Percentiles rank a stretch among this genome's conserved stretches.
phyloP scores from a whole-genome alignment of 768 basidiomycete genomes.

The Candolleomyces eurysporus region DNA sequence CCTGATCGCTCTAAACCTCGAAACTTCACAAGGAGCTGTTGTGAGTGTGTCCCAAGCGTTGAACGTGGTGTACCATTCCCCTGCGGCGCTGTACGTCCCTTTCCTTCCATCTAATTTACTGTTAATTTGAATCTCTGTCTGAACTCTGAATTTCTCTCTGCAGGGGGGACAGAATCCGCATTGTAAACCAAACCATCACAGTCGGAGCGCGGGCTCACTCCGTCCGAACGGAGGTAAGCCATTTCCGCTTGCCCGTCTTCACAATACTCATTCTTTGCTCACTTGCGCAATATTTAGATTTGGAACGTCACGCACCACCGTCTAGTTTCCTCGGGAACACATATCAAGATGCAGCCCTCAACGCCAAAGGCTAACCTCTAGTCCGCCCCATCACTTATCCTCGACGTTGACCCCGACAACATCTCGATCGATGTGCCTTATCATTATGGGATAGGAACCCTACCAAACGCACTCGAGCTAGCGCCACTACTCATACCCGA shows the following conservation, averaged over 20 bases:
- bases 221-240: conserved; percentile 46
- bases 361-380: conserved; percentile 25
- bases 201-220: conserved; percentile 47
- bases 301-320: conserved; percentile 55
- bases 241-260: not conserved
- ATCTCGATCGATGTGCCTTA: no score
- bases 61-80: conserved; percentile 54
- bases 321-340: conserved; percentile 52
- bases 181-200: conserved; percentile 51
- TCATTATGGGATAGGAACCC: no score
- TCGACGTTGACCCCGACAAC: not conserved
- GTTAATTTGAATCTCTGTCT: not conserved
- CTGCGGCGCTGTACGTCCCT: conserved; percentile 40
- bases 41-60: conserved; percentile 49
- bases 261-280: not conserved
- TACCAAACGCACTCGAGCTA: no score
- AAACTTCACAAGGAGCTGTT: conserved; percentile 19
- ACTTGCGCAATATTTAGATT: conserved; percentile 33
- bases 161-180: conserved; percentile 50
- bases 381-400: not conserved
- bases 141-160: not conserved
- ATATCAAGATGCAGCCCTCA: conserved; percentile 52
- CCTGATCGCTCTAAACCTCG: conserved; percentile 33
- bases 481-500: no score
- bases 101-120: conserved; percentile 3